Evolutionary conservation across 2,329 filamentous ascomycete genomes (phyloP).

Genomic region (Huntiella savannae): DNA sequence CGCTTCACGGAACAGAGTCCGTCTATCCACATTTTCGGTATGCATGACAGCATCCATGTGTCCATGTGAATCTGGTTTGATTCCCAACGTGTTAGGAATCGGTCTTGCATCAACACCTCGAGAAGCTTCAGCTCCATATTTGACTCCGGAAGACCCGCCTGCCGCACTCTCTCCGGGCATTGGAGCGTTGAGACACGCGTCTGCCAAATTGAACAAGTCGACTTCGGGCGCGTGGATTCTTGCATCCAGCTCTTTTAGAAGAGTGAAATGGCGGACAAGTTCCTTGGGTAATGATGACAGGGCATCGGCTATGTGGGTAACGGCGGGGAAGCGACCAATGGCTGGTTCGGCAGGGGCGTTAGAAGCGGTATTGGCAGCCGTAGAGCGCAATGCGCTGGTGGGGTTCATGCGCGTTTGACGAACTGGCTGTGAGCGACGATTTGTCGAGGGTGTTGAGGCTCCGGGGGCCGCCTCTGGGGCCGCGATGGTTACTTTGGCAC

Average conservation of each 20-base stretch:
- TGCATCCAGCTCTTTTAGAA: slow-evolving; percentile 93
- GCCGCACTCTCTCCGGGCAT: slow-evolving; percentile 7
- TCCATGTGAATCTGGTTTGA: slow-evolving; percentile 18
- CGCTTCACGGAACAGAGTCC: slow-evolving; percentile 60
- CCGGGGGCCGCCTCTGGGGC: slow-evolving; percentile 2
- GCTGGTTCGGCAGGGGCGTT: slow-evolving; percentile 30
- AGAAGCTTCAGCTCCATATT: slow-evolving; percentile 8
- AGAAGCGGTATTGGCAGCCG: slow-evolving; percentile 20
- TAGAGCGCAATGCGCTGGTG: slow-evolving; percentile 26
- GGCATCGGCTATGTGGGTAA: slow-evolving; percentile 70
- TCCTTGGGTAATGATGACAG: slow-evolving; percentile 86
- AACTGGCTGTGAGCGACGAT: slow-evolving; percentile 42
- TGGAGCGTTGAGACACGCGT: slow-evolving; percentile 35
- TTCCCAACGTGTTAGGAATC: slow-evolving; percentile 23
- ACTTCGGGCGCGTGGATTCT: slow-evolving; percentile 85
- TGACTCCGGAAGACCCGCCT: not conserved
- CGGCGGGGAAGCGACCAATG: slow-evolving; percentile 47
- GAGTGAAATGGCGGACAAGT: slow-evolving; percentile 84
- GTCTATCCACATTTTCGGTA: slow-evolving; percentile 29
- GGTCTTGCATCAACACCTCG: slow-evolving; percentile 14
- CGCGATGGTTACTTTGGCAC: slow-evolving; percentile 27
- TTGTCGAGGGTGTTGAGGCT: slow-evolving; percentile 18
- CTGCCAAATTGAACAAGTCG: slow-evolving; percentile 56
- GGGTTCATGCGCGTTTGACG: slow-evolving; percentile 48
- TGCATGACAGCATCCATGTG: slow-evolving; percentile 1